Evolutionary conservation across 495 filamentous ascomycete species (phyloP).

Genomic region (Clohesyomyces aquaticus): DNA sequence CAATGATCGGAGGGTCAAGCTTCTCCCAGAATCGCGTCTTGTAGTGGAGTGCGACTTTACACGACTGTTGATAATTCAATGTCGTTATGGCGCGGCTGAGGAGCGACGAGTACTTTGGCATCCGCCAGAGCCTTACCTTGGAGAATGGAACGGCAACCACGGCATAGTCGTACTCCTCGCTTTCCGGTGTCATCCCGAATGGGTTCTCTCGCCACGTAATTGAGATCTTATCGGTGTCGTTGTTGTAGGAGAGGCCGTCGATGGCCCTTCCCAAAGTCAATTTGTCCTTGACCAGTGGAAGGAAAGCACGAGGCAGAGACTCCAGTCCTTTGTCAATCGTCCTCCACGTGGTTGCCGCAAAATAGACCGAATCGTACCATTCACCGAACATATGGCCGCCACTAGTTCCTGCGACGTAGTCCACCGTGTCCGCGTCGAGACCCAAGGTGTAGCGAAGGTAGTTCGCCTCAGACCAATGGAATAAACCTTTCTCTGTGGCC

Average conservation of each 20-base stretch:
- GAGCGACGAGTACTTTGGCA: slow-evolving; percentile 53
- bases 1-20: slow-evolving; percentile 61
- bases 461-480: slow-evolving; percentile 64
- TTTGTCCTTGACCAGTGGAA: slow-evolving; percentile 59
- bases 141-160: slow-evolving; percentile 66
- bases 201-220: slow-evolving; percentile 31
- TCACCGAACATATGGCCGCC: slow-evolving; percentile 38
- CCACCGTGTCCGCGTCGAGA: slow-evolving; percentile 58
- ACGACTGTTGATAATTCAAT: slow-evolving; percentile 60
- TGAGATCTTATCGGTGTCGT: slow-evolving; percentile 36
- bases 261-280: slow-evolving; percentile 42
- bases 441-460: slow-evolving; percentile 64
- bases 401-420: slow-evolving; percentile 49
- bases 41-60: slow-evolving; percentile 69
- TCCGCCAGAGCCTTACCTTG: slow-evolving; percentile 51
- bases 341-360: slow-evolving; percentile 60
- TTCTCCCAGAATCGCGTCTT: slow-evolving; percentile 72
- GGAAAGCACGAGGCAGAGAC: slow-evolving; percentile 64
- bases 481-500: slow-evolving; percentile 47
- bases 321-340: slow-evolving; percentile 70
- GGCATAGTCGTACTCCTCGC: slow-evolving; percentile 64
- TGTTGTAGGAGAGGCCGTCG: slow-evolving; percentile 49
- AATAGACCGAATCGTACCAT: slow-evolving; percentile 60
- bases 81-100: slow-evolving; percentile 64
- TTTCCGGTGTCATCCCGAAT: slow-evolving; percentile 31